A percentile compares a stretch with the other conserved stretches of the same genome.
Conservation (phyloP, 148 eudicot genomes). For the Fagopyrum esculentum region DNA sequence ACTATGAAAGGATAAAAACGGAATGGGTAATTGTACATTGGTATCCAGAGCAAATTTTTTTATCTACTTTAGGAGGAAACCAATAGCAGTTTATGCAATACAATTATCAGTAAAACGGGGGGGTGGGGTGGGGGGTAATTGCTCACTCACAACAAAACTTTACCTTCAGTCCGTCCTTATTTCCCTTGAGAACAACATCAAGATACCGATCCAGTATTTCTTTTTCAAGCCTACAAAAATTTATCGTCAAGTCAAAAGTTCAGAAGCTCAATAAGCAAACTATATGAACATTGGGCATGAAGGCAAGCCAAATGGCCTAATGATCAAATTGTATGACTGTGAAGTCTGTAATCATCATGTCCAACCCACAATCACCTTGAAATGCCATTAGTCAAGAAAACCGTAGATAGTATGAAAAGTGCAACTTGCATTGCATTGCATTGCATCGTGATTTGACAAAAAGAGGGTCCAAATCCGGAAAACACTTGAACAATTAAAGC, state of each 20-base stretch:
- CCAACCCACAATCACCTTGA: not conserved
- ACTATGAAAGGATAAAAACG: not conserved
- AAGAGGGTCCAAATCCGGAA: too few species aligned
- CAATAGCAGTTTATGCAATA: not conserved
- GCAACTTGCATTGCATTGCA: too few species aligned
- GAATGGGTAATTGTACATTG: not conserved
- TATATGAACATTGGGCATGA: not conserved
- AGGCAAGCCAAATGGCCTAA: not conserved
- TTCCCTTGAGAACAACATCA: constrained; percentile 90
- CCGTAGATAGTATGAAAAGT: too few species aligned
- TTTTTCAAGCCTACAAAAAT: constrained; percentile 72
- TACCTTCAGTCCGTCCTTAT: constrained; percentile 97
- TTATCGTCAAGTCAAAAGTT: not conserved
- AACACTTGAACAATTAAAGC: not conserved
- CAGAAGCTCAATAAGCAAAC: not conserved
- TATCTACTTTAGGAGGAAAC: not conserved
- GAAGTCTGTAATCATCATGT: not conserved
- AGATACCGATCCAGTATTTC: constrained; percentile 93
- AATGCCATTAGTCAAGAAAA: too few species aligned
- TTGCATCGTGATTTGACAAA: too few species aligned
- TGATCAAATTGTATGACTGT: not conserved
- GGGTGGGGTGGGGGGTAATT: too few species aligned
- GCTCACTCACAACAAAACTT: not conserved
- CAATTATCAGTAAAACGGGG: not conserved
- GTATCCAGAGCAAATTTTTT: not conserved